These are phyloP conservation scores for Cryomyces antarcticus DNA, from an alignment of 495 filamentous ascomycete species.

Conservation along the genomic window DNA sequence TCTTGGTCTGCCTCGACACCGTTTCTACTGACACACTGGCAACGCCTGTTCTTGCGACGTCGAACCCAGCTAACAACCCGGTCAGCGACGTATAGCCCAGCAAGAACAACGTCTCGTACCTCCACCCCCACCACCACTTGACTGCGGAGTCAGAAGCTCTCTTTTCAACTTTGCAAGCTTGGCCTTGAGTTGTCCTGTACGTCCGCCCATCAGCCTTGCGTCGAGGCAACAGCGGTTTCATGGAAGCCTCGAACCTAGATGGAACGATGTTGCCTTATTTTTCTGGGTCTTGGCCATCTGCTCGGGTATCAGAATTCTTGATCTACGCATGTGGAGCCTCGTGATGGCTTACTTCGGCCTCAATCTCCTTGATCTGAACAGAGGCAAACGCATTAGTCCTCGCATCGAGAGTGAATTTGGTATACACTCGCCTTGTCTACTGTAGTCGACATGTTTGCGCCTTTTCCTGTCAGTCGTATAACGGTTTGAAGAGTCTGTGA, in stretches of 20 bases:
- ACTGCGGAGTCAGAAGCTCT: constrained; percentile 74
- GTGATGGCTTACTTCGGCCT: constrained; percentile 46
- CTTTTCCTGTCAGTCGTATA: no score
- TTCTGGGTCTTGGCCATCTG: constrained; percentile 93
- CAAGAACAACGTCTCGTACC: constrained; percentile 25
- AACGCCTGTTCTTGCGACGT: constrained; percentile 94
- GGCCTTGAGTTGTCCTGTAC: constrained; percentile 75
- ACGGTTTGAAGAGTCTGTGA: no score
- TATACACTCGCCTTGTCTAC: constrained; percentile 62
- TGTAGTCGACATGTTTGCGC: constrained; percentile 66
- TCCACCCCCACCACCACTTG: constrained; percentile 62
- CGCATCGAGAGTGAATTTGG: constrained; percentile 3
- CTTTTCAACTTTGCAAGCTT: constrained; percentile 96
- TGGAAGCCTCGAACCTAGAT: constrained; percentile 31
- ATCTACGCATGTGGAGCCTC: constrained; percentile 3
- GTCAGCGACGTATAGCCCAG: not conserved
- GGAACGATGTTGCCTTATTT: constrained; percentile 90
- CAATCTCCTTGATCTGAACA: constrained; percentile 88
- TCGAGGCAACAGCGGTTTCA: not conserved
- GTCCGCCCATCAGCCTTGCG: constrained; percentile 13
- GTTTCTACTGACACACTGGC: constrained; percentile 65
- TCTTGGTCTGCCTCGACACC: not conserved
- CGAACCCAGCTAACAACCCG: constrained; percentile 55
- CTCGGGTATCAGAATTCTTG: constrained; percentile 7
- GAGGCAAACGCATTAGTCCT: not conserved